These are phyloP conservation scores for Hypoxylon sp. DNA, from an alignment of 2,329 filamentous ascomycete genomes.

Conservation along the genomic window DNA sequence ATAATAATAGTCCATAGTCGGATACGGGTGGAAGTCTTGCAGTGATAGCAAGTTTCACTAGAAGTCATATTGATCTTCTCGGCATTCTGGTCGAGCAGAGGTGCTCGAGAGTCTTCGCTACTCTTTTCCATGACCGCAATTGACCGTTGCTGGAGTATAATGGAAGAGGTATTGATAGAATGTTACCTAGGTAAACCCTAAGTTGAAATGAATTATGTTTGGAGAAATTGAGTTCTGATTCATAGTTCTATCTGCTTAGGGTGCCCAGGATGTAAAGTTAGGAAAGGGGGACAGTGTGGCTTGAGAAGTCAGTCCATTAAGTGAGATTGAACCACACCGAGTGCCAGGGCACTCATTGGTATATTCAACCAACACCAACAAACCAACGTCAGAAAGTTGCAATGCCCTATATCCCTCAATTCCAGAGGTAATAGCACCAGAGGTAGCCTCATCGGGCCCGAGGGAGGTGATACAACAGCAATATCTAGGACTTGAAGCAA, in stretches of 20 bases:
- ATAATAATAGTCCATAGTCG: constrained; percentile 11
- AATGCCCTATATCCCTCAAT: neutral
- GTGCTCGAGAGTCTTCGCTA: constrained; percentile 18
- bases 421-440: neutral
- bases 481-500: constrained; percentile 1
- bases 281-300: neutral
- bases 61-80: neutral
- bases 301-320: neutral
- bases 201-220: neutral
- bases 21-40: neutral
- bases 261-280: neutral
- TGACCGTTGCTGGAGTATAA: neutral
- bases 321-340: neutral
- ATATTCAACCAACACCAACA: neutral
- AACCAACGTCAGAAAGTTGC: neutral
- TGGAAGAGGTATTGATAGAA: neutral
- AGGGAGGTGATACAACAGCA: neutral
- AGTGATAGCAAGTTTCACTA: neutral
- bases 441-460: neutral
- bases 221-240: neutral
- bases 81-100: constrained; percentile 13
- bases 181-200: neutral
- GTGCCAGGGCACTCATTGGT: neutral
- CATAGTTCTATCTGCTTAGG: neutral
- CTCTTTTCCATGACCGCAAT: constrained; percentile 20